These are phyloP conservation scores for Medicago truncatula DNA, from an alignment of 306 rosid species.

Conservation along the genomic window MtrunA17r5.0-ANR NC_053047.1:9869501-9870000, in stretches of 20 bases:
- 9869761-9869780: too few species aligned
- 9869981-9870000: background rate
- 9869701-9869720: conserved; percentile 43
- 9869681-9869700: conserved; percentile 38
- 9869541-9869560: conserved; percentile 56
- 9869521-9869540: conserved; percentile 57
- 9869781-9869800: too few species aligned
- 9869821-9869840: too few species aligned
- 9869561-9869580: conserved; percentile 25
- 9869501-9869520: conserved; percentile 76
- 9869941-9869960: background rate
- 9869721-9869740: background rate
- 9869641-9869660: conserved; percentile 62
- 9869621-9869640: conserved; percentile 65
- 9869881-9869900: too few species aligned
- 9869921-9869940: too few species aligned
- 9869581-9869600: conserved; percentile 50
- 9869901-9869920: too few species aligned
- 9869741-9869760: too few species aligned
- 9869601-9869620: conserved; percentile 55
- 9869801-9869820: too few species aligned
- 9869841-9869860: too few species aligned
- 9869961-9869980: too few species aligned
- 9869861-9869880: too few species aligned
- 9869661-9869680: conserved; percentile 29